These are phyloP conservation scores for Seiridium unicorne DNA, from an alignment of 2,329 filamentous ascomycete genomes.

Conservation along the genomic window DNA sequence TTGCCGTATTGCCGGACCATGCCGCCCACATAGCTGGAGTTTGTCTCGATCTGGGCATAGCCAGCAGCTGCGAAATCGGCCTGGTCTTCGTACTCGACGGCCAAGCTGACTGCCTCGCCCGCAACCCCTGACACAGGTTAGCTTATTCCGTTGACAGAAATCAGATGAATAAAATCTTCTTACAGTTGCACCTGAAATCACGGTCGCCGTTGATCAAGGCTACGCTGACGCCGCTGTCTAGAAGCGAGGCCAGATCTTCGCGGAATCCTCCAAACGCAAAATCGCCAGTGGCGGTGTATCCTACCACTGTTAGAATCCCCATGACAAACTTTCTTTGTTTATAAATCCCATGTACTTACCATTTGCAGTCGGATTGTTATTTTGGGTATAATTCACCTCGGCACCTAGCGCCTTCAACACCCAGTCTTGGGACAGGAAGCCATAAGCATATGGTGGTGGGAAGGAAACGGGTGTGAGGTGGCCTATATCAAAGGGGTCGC, in stretches of 20 bases:
- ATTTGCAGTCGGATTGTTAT: neutral
- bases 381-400: conserved; percentile 52
- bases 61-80: neutral
- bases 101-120: conserved; percentile 1
- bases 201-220: conserved; percentile 6
- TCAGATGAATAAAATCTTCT: conserved; percentile 38
- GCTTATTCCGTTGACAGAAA: neutral
- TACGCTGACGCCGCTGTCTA: conserved; percentile 1
- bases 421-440: conserved; percentile 52
- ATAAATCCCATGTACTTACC: neutral
- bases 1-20: neutral
- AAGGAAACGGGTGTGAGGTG: conserved; percentile 44
- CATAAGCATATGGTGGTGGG: conserved; percentile 48
- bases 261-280: neutral
- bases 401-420: conserved; percentile 57
- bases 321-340: no score
- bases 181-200: conserved; percentile 6
- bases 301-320: neutral
- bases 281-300: neutral
- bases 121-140: neutral
- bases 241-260: conserved; percentile 1
- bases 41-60: conserved; percentile 4
- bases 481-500: conserved; percentile 49
- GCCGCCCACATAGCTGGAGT: neutral
- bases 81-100: neutral